Evolutionary conservation across 2,329 filamentous ascomycete genomes (phyloP).

Genomic region (Phyllachora maydis): DNA sequence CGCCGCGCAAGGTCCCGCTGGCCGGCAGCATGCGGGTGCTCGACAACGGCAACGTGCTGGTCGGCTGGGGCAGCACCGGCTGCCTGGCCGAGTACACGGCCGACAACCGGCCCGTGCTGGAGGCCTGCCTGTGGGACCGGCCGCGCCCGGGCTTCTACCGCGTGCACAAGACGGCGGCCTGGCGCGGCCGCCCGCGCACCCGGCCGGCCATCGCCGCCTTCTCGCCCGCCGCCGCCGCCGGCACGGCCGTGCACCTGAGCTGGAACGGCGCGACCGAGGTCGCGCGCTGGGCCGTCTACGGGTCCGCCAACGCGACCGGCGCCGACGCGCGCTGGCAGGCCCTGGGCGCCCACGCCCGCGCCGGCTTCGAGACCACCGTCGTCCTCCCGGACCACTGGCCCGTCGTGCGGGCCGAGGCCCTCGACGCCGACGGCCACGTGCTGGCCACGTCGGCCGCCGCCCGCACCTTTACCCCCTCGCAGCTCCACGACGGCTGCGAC

Average conservation of each 20-base stretch:
- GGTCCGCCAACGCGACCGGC: too few species aligned
- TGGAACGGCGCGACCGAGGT: constrained; percentile 24
- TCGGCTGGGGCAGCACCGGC: constrained; percentile 33
- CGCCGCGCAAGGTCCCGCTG: constrained; percentile 7
- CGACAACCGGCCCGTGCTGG: constrained; percentile 28
- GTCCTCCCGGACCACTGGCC: too few species aligned
- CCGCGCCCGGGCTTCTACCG: constrained; percentile 24
- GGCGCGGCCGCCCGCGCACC: constrained; percentile 23
- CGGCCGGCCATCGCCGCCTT: constrained; percentile 11
- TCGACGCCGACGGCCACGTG: too few species aligned
- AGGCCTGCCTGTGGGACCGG: constrained; percentile 20
- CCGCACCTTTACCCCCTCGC: too few species aligned
- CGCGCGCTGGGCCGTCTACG: constrained; percentile 6
- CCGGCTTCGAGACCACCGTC: too few species aligned
- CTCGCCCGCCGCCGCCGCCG: constrained; percentile 5
- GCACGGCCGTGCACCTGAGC: constrained; percentile 13
- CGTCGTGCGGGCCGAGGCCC: too few species aligned
- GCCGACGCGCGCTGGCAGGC: too few species aligned
- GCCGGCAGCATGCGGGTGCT: constrained; percentile 30
- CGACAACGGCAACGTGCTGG: constrained; percentile 27
- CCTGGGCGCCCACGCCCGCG: too few species aligned
- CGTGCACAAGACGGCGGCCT: constrained; percentile 22
- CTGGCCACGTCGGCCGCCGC: too few species aligned
- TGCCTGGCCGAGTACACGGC: constrained; percentile 22
- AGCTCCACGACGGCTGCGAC: too few species aligned